Evolutionary conservation across 2,329 filamentous ascomycete species (phyloP).

Genomic region (Cladorrhinum sp.): DNA sequence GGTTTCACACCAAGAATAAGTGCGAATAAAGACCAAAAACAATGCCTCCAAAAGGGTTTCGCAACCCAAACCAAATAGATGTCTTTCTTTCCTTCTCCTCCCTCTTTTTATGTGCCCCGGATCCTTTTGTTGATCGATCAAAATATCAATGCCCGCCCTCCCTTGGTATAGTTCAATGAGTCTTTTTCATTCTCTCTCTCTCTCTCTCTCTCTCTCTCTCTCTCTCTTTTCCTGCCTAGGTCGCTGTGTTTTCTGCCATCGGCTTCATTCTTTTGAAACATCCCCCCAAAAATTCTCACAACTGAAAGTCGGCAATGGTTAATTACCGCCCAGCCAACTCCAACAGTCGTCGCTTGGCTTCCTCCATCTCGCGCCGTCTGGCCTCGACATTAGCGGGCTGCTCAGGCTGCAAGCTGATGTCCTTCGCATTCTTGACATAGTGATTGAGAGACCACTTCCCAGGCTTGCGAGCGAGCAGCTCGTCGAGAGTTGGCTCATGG

Average conservation of each 20-base stretch:
- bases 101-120: background rate
- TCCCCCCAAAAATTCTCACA: background rate
- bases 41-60: background rate
- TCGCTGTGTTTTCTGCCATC: background rate
- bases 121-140: background rate
- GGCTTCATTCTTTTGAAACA: background rate
- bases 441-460: slow-evolving; percentile 39
- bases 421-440: slow-evolving; percentile 32
- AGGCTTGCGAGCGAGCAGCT: slow-evolving; percentile 44
- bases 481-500: slow-evolving; percentile 39
- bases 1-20: background rate
- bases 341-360: slow-evolving; percentile 47
- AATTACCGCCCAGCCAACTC: background rate
- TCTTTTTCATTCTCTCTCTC: background rate
- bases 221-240: background rate
- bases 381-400: slow-evolving; percentile 32
- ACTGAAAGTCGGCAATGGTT: background rate
- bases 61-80: background rate
- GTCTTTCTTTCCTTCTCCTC: background rate
- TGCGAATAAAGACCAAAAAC: background rate
- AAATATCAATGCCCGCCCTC: background rate
- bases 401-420: slow-evolving; percentile 25
- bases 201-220: background rate
- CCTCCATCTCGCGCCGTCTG: slow-evolving; percentile 42
- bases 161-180: background rate